Evolutionary conservation across 2,329 filamentous ascomycete genomes (phyloP), one percentile per base, ranked within the genome.

Genomic region (Amauroascus verrucosus): DNA sequence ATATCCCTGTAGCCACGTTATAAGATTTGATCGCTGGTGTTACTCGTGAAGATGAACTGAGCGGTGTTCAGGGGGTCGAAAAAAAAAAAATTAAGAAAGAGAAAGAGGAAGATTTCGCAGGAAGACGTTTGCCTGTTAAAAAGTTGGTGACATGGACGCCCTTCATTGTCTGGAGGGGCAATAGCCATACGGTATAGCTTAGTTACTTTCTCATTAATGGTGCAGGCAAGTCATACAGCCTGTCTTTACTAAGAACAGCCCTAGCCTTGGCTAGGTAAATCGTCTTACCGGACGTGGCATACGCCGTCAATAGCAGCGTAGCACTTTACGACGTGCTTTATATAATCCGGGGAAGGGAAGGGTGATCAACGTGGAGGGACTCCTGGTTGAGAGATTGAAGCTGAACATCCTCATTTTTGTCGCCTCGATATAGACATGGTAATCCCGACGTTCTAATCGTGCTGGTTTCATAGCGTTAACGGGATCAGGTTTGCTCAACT

Each of bases 1-100:
- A 6, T 16, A 51, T 51, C 49, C 49, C 49, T 51, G 49, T 26
- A 44, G 49, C 49, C 49, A 51, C 49, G 49, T 51, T 51, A 16
- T 41, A 14, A 32, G 37, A 43, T 26, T n/a, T 37, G 32, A 26
- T 41, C 33, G 16, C 26, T 11, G n/a, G 9, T 22, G 18, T 22
- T 14, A 28, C 11, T n/a, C 13, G 20, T 4, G 41, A 28, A 14
- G 41, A 44, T 26, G 22, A 3, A 14, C 11, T 14, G 11, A 11
- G 44, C 44, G n/a, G 44, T 35, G 33, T 47, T 18, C 28, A 26
- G 44, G 7, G n/a, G n/a, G n/a, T n/a, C n/a, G n/a, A n/a, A n/a
- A n/a, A n/a, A n/a, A n/a, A n/a, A n/a, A n/a, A n/a, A n/a, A n/a
- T n/a, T n/a, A n/a, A n/a, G n/a, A n/a, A n/a, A 33, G 14, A 47